Conservation (phyloP, 345 rosid genomes). For the Nasturtium officinale region DNA sequence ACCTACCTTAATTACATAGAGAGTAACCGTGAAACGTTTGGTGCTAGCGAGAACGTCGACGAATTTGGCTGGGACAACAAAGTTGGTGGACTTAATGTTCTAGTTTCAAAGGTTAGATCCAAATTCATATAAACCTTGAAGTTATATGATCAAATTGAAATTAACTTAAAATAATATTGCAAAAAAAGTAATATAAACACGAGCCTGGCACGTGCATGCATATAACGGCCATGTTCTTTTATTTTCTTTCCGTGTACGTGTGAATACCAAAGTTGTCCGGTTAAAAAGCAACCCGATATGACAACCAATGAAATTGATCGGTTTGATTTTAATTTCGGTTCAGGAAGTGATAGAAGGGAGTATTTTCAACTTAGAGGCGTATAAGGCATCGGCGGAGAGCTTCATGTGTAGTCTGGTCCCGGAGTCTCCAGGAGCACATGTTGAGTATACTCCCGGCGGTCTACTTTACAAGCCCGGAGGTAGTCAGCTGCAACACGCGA, state of each 20-base stretch:
- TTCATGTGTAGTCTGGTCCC: conserved; percentile 92
- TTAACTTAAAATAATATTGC: background rate
- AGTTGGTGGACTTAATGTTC: conserved; percentile 91
- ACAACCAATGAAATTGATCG: background rate
- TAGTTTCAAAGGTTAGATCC: conserved; percentile 74
- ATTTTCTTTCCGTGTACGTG: conserved; percentile 32
- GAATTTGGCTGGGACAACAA: conserved; percentile 99
- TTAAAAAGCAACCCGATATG: conserved; percentile 14
- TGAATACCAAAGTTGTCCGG: conserved; percentile 21
- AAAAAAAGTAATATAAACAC: background rate
- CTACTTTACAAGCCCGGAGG: conserved; percentile 96
- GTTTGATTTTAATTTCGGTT: conserved; percentile 1
- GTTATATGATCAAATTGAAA: background rate
- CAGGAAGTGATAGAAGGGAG: conserved; percentile 79
- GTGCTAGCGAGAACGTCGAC: conserved; percentile 86
- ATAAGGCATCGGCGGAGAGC: conserved; percentile 92
- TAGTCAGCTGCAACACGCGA: conserved; percentile 91
- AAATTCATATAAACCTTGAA: background rate
- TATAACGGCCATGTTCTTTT: conserved; percentile 5
- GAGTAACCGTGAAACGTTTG: conserved; percentile 79
- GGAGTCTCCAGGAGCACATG: conserved; percentile 68
- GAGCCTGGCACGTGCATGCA: conserved; percentile 30
- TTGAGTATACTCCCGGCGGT: conserved; percentile 81
- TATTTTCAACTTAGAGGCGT: conserved; percentile 62
- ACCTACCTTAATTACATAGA: conserved; percentile 69